Evolutionary conservation across 352 stramenopile genomes (phyloP).

Genomic region (Globisporangium perplexum): DNA sequence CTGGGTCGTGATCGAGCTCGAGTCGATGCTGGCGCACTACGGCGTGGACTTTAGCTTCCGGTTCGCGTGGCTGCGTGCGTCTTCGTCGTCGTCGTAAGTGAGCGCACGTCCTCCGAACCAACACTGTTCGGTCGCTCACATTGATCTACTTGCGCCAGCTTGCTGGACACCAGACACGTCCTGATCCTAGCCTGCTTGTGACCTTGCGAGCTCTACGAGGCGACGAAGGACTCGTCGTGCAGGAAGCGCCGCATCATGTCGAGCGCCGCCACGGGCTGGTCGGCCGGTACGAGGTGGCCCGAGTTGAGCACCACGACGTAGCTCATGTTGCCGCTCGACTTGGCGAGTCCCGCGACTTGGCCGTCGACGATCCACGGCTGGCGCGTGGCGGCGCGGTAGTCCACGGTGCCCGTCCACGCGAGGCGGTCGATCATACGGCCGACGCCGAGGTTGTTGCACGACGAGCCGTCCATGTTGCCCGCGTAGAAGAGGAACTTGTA

Average conservation of each 20-base stretch:
- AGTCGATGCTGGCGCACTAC: background rate
- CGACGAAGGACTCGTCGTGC: constrained; percentile 32
- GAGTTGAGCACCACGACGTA: constrained; percentile 81
- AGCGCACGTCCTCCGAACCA: too few relatives aligned
- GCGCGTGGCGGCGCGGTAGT: constrained; percentile 56
- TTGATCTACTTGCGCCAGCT: too few relatives aligned
- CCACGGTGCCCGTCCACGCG: constrained; percentile 55
- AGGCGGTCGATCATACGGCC: constrained; percentile 75
- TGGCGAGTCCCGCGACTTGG: constrained; percentile 53
- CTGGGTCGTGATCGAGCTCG: constrained; percentile 8
- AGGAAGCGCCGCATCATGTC: constrained; percentile 84
- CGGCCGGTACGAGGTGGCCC: constrained; percentile 61
- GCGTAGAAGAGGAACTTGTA: constrained; percentile 86
- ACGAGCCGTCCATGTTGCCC: constrained; percentile 79
- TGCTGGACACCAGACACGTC: too few relatives aligned
- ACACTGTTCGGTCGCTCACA: too few relatives aligned
- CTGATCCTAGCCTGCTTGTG: too few relatives aligned
- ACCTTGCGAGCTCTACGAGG: constrained; percentile 2
- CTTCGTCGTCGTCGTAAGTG: too few relatives aligned
- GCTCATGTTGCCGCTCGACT: constrained; percentile 74
- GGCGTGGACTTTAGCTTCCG: constrained; percentile 12
- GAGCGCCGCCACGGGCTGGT: constrained; percentile 62
- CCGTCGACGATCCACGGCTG: constrained; percentile 59
- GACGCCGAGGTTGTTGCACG: constrained; percentile 77
- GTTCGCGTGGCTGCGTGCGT: constrained; percentile 11